phyloP scores from a whole-genome alignment of 305 asterid genomes.

The Plantago lanceolata region DNA sequence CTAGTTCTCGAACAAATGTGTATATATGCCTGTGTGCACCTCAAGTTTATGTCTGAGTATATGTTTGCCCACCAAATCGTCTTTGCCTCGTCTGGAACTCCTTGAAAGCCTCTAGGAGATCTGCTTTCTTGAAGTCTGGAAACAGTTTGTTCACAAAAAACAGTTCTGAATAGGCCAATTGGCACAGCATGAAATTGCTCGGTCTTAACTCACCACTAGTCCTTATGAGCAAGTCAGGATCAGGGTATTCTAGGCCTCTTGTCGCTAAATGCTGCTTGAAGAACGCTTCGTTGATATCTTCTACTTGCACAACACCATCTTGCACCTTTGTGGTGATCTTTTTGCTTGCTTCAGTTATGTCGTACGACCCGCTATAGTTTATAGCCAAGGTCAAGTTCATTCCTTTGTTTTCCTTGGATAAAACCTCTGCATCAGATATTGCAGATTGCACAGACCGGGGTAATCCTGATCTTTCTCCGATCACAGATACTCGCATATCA shows the following conservation, averaged over 20 bases:
- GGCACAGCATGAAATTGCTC: slow-evolving; percentile 41
- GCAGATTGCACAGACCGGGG: slow-evolving; percentile 11
- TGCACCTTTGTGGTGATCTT: slow-evolving; percentile 25
- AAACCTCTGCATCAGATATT: slow-evolving; percentile 9
- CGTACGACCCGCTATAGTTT: slow-evolving; percentile 33
- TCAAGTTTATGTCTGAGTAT: too few species aligned
- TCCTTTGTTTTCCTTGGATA: slow-evolving; percentile 13
- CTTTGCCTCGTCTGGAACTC: slow-evolving; percentile 29
- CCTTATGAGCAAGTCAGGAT: slow-evolving; percentile 35
- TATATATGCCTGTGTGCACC: too few species aligned
- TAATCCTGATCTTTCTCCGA: slow-evolving; percentile 24
- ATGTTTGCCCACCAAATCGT: slow-evolving; percentile 30
- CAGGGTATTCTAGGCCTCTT: slow-evolving; percentile 3
- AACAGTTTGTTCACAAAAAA: slow-evolving; percentile 24
- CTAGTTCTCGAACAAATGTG: too few species aligned
- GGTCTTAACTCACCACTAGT: slow-evolving; percentile 35
- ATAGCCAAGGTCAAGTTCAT: slow-evolving; percentile 6
- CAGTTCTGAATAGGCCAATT: slow-evolving; percentile 33
- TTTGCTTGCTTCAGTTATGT: slow-evolving; percentile 28
- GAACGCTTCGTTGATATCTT: slow-evolving; percentile 22
- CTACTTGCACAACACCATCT: slow-evolving; percentile 20
- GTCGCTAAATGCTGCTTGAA: slow-evolving; percentile 29
- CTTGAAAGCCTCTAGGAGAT: slow-evolving; percentile 20
- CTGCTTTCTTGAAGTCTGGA: slow-evolving; percentile 30
- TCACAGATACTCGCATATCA: neutral